Conservation (phyloP, 345 rosid genomes). For the Barbarea vulgaris region DNA sequence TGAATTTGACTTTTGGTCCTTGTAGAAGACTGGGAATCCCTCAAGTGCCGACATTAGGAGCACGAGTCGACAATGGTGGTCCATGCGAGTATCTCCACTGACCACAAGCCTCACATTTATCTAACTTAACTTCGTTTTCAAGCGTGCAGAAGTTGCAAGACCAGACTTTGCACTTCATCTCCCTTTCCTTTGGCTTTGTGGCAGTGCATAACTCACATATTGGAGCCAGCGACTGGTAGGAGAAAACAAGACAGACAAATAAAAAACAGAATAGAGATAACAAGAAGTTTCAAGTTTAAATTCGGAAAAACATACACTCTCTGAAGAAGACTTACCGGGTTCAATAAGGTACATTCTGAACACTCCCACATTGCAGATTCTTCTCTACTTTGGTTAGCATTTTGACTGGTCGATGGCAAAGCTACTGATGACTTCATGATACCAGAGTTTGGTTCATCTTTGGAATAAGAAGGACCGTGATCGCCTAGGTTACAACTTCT, state of each 20-base stretch:
- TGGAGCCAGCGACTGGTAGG: constrained; percentile 67
- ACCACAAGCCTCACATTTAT: constrained; percentile 78
- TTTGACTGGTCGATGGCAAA: constrained; percentile 27
- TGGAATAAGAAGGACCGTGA: constrained; percentile 25
- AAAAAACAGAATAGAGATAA: background rate
- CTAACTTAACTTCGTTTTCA: constrained; percentile 62
- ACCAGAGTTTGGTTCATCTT: constrained; percentile 6
- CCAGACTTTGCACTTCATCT: constrained; percentile 57
- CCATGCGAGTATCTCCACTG: constrained; percentile 90
- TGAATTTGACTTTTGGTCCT: background rate
- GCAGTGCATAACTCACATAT: constrained; percentile 63
- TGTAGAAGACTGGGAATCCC: background rate
- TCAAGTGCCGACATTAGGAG: constrained; percentile 70
- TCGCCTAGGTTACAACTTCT: constrained; percentile 43
- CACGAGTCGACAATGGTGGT: constrained; percentile 55
- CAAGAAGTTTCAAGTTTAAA: background rate
- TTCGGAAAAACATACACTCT: background rate
- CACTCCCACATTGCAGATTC: constrained; percentile 71
- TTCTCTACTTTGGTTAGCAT: constrained; percentile 33
- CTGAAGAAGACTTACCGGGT: constrained; percentile 60
- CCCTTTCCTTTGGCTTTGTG: constrained; percentile 54
- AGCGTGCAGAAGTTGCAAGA: constrained; percentile 73
- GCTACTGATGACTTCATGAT: constrained; percentile 27
- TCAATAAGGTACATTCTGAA: constrained; percentile 70
- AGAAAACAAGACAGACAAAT: background rate